A percentile compares a stretch with the other conserved stretches of the same genome.
Conservation (phyloP, 2,329 filamentous ascomycete species). For the Trichoderma aggressivum region DNA sequence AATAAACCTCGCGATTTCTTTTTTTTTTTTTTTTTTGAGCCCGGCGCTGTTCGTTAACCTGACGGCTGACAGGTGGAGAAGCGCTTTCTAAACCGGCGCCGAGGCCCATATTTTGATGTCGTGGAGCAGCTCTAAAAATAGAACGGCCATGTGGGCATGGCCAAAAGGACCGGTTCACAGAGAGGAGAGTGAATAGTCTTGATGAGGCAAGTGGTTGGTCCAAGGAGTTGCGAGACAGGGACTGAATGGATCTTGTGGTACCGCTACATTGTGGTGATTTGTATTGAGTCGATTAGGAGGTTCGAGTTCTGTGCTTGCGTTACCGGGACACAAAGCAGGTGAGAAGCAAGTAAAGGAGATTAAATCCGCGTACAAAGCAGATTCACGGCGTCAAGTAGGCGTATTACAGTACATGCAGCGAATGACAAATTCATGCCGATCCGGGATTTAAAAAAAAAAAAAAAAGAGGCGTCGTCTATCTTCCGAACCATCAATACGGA, state of each 20-base stretch:
- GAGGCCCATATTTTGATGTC: neutral
- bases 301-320: neutral
- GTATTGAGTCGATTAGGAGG: neutral
- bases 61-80: neutral
- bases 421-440: neutral
- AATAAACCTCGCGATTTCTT: neutral
- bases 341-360: neutral
- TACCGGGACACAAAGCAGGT: neutral
- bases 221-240: neutral
- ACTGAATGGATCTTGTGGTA: neutral
- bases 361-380: neutral
- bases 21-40: neutral
- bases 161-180: neutral
- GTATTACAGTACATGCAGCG: neutral
- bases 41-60: neutral
- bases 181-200: neutral
- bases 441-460: neutral
- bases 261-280: neutral
- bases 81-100: neutral
- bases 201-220: neutral
- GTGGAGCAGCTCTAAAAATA: conserved; percentile 4
- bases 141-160: neutral
- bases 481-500: neutral
- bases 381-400: neutral
- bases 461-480: neutral